phyloP scores from a whole-genome alignment of 1,284 basidiomycete species.

The Ceratobasidium sp. region DNA sequence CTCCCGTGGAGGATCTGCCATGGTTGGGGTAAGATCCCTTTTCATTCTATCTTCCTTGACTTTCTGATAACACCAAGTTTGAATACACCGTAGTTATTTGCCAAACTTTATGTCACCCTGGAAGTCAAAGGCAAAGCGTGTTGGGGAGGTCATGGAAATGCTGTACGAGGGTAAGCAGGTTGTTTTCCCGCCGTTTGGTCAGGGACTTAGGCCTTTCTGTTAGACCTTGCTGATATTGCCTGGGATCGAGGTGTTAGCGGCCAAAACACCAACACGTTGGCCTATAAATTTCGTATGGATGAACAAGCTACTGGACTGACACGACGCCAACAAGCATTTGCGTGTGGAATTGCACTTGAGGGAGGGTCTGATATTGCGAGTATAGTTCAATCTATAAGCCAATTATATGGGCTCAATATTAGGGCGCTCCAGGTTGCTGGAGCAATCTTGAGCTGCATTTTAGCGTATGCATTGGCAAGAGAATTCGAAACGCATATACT shows the following conservation, averaged over 20 bases:
- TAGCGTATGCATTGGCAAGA: background rate
- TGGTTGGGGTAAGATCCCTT: background rate
- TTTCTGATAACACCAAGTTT: no score
- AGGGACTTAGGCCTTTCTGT: background rate
- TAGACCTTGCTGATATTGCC: slow-evolving; percentile 28
- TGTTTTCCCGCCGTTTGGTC: background rate
- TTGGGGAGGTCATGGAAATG: slow-evolving; percentile 15
- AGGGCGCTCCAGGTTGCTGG: slow-evolving; percentile 6
- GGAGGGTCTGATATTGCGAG: slow-evolving; percentile 25
- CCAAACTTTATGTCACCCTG: slow-evolving; percentile 13
- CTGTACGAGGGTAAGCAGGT: slow-evolving; percentile 6
- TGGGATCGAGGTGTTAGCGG: slow-evolving; percentile 15
- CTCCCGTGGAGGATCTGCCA: slow-evolving; percentile 26
- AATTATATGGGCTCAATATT: background rate
- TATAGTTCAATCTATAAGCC: background rate
- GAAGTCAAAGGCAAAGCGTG: background rate
- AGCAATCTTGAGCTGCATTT: background rate
- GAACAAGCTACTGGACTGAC: slow-evolving; percentile 6
- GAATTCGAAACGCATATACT: slow-evolving; percentile 6
- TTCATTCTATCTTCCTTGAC: background rate
- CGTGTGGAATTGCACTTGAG: slow-evolving; percentile 13
- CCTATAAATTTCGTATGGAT: slow-evolving; percentile 4
- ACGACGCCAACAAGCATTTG: slow-evolving; percentile 13
- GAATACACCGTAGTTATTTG: background rate
- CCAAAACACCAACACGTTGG: background rate